Evolutionary conservation across 345 rosid genomes (phyloP).

Genomic region (Linum lewisii): DNA sequence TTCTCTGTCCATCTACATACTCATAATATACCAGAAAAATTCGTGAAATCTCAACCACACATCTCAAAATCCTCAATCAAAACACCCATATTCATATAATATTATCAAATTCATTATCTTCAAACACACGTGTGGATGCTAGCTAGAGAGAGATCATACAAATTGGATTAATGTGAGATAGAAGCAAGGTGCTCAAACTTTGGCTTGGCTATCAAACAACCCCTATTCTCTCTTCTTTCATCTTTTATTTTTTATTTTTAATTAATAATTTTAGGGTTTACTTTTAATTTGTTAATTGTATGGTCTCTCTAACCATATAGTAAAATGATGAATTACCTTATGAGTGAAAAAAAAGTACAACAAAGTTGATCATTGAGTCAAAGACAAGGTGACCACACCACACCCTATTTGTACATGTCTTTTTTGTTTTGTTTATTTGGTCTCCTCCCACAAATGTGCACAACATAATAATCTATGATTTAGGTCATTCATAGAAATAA

Average conservation of each 20-base stretch:
- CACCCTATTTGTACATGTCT: no score
- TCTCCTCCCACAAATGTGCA: no score
- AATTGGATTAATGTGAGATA: constrained; percentile 58
- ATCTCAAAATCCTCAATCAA: no score
- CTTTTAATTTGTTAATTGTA: neutral
- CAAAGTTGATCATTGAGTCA: constrained; percentile 33
- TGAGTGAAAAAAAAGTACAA: constrained; percentile 31
- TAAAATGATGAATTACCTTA: constrained; percentile 44
- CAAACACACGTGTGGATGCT: constrained; percentile 57
- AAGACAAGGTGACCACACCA: constrained; percentile 46
- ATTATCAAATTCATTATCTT: constrained; percentile 36
- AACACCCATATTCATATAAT: constrained; percentile 7
- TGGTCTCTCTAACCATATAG: constrained; percentile 6
- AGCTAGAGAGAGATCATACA: constrained; percentile 15
- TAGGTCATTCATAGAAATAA: no score
- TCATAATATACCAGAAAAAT: no score
- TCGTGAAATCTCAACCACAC: no score
- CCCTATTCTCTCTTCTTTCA: neutral
- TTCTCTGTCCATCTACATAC: no score
- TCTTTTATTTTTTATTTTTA: neutral
- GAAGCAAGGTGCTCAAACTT: constrained; percentile 58
- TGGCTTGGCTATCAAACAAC: constrained; percentile 48
- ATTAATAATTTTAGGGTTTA: no score
- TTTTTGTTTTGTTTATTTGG: no score
- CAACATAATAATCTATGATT: no score